These are phyloP conservation scores for Scolecobasidium constrictum DNA, from an alignment of 2,329 filamentous ascomycete genomes.

Conservation along the genomic window DNA sequence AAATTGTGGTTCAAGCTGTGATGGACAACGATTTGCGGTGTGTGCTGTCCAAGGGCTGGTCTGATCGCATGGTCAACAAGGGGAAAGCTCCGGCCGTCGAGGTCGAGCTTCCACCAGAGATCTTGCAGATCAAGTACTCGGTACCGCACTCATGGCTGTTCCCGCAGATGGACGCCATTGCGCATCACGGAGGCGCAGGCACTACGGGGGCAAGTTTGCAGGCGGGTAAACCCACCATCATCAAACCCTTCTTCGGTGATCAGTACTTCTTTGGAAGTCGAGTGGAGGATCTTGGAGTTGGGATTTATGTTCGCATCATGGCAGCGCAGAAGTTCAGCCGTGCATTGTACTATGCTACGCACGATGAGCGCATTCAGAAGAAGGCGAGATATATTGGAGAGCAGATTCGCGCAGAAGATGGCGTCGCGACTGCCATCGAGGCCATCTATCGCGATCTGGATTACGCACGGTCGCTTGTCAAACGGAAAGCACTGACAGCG, in stretches of 20 bases:
- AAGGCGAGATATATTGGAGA: constrained; percentile 76
- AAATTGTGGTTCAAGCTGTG: constrained; percentile 87
- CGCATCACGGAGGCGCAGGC: constrained; percentile 88
- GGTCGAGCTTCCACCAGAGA: constrained; percentile 64
- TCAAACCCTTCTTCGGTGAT: constrained; percentile 95
- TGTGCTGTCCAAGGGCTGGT: constrained; percentile 95
- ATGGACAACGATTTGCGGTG: constrained; percentile 86
- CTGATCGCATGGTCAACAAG: constrained; percentile 51
- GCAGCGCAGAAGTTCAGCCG: constrained; percentile 77
- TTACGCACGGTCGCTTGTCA: constrained; percentile 73
- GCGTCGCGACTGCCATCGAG: constrained; percentile 74
- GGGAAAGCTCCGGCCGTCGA: constrained; percentile 44
- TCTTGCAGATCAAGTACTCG: constrained; percentile 69
- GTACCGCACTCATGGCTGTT: constrained; percentile 98
- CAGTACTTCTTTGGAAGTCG: constrained; percentile 91
- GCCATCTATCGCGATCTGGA: constrained; percentile 83
- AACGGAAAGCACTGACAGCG: constrained; percentile 28
- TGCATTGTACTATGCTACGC: constrained; percentile 83
- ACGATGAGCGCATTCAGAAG: constrained; percentile 81
- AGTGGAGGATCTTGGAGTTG: constrained; percentile 88
- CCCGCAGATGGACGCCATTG: constrained; percentile 81
- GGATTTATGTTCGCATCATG: constrained; percentile 78
- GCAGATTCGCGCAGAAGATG: constrained; percentile 76
- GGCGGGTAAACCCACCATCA: constrained; percentile 84
- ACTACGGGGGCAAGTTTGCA: constrained; percentile 89